Base-by-base conservation (phyloP, 352 stramenopile genomes). In the Pythium pyrilobum region DNA sequence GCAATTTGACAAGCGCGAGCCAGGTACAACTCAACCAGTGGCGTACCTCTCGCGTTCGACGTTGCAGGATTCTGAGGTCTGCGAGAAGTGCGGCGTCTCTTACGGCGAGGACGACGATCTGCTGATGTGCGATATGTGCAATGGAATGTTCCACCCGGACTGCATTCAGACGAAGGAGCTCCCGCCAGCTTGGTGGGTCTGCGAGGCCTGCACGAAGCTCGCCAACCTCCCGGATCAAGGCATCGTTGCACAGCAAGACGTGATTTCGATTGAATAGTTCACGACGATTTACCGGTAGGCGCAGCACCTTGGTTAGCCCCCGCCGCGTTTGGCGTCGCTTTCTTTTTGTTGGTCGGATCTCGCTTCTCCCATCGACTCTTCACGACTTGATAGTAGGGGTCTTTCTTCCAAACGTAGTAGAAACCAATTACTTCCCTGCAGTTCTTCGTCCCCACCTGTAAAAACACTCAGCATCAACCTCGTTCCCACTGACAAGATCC, bases 401-500 rank as follows among this genome's bases (percentile, higher is more conserved):
- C 79, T 32, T 87, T 89, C 64, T 95, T 95, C 84, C 84, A 95
- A 36, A 92, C 46, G 59, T 95, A 95, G 61, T 92, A 95, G 49
- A 95, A 83, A 31, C 81, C 76, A 43, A 95, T 74, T 20, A 89
- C 78, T 25, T 95, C 75, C 50, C 62, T 52, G 44, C 72, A 89
- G 13, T 76, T 72, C 49, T 95, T 95, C 36, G 59, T 80, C 8
- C 54, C 61, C 41, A 92, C 74, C 82, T 95, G 44, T 12, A 21
- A 55, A 10, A 41, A 5, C 43, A 53, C 11, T 20, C 34, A 43
- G n/a, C n/a, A n/a, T n/a, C n/a, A n/a, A n/a, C n/a, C n/a, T n/a
- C n/a, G n/a, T n/a, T n/a, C n/a, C n/a, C n/a, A n/a, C n/a, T n/a
- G n/a, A n/a, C n/a, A n/a, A n/a, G n/a, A n/a, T n/a, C n/a, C n/a